phyloP scores from a whole-genome alignment of 257 asterid species.

The Datura wrightii region DNA sequence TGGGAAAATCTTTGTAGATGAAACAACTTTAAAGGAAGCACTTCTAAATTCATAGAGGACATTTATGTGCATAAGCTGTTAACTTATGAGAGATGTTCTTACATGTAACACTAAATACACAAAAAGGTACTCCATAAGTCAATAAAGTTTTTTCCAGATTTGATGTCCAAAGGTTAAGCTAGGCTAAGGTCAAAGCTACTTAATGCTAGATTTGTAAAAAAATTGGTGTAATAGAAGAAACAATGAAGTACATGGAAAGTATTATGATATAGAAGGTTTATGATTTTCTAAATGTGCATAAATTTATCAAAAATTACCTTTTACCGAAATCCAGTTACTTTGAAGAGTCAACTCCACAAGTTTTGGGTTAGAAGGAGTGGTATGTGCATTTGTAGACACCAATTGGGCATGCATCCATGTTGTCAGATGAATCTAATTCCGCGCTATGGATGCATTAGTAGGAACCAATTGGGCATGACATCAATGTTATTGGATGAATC shows the following conservation, averaged over 20 bases:
- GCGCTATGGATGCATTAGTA: background rate
- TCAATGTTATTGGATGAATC: background rate
- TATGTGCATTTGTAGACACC: constrained; percentile 4
- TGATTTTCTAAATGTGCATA: background rate
- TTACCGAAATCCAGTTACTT: background rate
- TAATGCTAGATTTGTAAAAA: background rate
- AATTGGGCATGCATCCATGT: background rate
- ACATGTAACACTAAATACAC: background rate
- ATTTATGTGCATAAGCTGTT: constrained; percentile 18
- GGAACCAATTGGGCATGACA: background rate
- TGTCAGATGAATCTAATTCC: background rate
- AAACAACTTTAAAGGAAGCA: background rate
- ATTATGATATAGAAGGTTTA: constrained; percentile 18
- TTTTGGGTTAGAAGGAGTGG: constrained; percentile 3
- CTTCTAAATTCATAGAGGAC: constrained; percentile 16
- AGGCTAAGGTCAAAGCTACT: background rate
- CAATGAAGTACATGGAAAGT: background rate
- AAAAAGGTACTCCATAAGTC: background rate
- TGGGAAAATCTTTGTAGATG: background rate
- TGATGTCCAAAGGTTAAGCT: background rate
- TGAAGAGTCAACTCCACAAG: background rate
- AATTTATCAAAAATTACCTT: background rate
- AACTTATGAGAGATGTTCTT: background rate
- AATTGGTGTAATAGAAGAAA: background rate
- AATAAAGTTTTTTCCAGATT: background rate